Base-by-base conservation (phyloP, 768 basidiomycete genomes). In the Tylopilus felleus region DNA sequence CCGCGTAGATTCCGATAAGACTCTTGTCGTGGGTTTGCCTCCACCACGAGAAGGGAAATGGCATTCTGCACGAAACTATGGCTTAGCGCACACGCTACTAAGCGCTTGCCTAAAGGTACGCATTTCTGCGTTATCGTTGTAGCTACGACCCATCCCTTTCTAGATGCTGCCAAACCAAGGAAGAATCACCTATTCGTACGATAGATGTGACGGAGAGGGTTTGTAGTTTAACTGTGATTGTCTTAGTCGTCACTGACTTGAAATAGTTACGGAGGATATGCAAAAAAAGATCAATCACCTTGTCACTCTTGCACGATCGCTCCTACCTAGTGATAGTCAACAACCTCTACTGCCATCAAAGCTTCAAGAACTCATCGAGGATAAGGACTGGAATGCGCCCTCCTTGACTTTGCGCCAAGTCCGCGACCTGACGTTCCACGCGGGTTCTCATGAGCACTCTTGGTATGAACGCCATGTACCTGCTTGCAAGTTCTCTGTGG, bases 151-250 rank as follows among this genome's bases (percentile, higher is more conserved):
- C 5, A 50, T 12, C 45, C 2, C 6, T 33, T 43, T 28, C 25
- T 19, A 79, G 78, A 74, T 78, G 67, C 61, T 80, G 33, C 78
- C 78, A 2, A 77, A 75, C 47, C 52, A 62, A 38, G 75, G 76
- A 1, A 59, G 63, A 10, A 58, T 72, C 22, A 57, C 67, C 17
- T 66, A 69, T 49, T 64, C 67, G 33, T 63, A 60, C 28, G 51
- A 64, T 31, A 45, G 46, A 16, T 36, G 35, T 17, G 17, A 36
- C 17, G 52, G 58, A 52, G 54, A 60, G 8, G 59, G 69, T 71
- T 23, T n/a, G n/a, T n/a, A 10, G 62, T 60, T 35, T n/a, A 9
- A 27, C 5, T 5, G 0, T 14, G 10, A 27, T 14, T 8, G n/a
- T 33, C 3, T 14, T 21, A 5, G 36, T 49, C 12, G 8, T 49